These are phyloP conservation scores for Paramecium pentaurelia DNA, from an alignment of 73 alveolate genomes.

Conservation along the genomic window DNA sequence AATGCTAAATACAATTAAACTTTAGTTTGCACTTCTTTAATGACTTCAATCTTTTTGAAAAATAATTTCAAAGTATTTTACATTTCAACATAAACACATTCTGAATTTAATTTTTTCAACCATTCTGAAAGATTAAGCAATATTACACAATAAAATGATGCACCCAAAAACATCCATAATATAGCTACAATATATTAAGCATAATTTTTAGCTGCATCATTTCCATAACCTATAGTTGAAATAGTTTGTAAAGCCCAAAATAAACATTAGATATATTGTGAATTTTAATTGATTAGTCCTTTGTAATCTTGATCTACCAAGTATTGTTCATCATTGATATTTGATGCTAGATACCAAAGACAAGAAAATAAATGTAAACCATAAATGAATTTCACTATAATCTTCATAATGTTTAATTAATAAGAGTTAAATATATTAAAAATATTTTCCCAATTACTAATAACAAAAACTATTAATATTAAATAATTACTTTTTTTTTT, in stretches of 20 bases:
- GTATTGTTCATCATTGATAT: not conserved
- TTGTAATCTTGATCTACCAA: not conserved
- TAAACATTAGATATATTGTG: not conserved
- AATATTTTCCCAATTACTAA: not conserved
- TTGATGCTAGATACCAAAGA: conserved; percentile 15
- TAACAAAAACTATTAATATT: not conserved
- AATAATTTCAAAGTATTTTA: not conserved
- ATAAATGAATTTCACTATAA: not conserved
- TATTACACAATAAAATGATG: not conserved
- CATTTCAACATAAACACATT: not conserved
- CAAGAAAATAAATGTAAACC: conserved; percentile 11
- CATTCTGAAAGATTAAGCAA: not conserved
- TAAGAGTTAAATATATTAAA: not conserved
- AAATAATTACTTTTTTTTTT: not conserved
- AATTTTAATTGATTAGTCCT: not conserved
- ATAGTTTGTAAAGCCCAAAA: conserved; percentile 24
- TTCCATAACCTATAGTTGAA: conserved; percentile 17
- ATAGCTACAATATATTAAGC: not conserved
- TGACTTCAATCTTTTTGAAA: not conserved
- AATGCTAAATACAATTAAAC: not conserved
- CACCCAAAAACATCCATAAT: conserved; percentile 9
- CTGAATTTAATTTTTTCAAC: not conserved
- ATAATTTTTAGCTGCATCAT: conserved; percentile 6
- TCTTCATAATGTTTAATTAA: not conserved
- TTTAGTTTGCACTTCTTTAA: not conserved